phyloP scores from a whole-genome alignment of 129 eudicot genomes.

The Flaveria sonorensis region DNA sequence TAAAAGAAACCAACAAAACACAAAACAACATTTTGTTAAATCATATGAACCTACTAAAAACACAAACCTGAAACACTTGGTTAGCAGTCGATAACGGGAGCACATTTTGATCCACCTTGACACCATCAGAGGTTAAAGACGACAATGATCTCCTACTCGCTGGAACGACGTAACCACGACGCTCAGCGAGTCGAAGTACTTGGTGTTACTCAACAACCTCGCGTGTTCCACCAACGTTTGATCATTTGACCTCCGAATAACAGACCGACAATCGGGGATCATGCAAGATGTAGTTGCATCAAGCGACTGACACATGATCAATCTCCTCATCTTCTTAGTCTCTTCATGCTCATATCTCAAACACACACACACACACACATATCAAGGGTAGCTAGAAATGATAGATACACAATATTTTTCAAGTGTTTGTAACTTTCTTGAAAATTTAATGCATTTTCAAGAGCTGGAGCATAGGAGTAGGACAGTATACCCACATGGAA shows the following conservation, averaged over 20 bases:
- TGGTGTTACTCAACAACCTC: constrained; percentile 42
- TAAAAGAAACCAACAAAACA: background rate
- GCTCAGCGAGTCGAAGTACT: constrained; percentile 48
- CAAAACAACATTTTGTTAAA: background rate
- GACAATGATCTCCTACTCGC: constrained; percentile 35
- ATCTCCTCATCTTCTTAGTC: constrained; percentile 57
- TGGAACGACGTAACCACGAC: constrained; percentile 26
- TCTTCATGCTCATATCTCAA: constrained; percentile 41
- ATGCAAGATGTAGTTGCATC: constrained; percentile 61
- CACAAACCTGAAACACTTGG: constrained; percentile 54
- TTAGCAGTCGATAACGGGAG: constrained; percentile 37
- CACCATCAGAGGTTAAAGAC: background rate
- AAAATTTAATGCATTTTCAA: constrained; percentile 28
- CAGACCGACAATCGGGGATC: constrained; percentile 45
- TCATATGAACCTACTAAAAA: background rate
- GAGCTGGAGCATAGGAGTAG: constrained; percentile 30
- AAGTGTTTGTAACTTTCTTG: background rate
- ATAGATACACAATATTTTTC: background rate
- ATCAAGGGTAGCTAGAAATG: no score
- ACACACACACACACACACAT: constrained; percentile 10
- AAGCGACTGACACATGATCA: constrained; percentile 63
- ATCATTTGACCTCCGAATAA: constrained; percentile 41
- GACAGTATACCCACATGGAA: constrained; percentile 32
- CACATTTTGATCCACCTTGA: constrained; percentile 34
- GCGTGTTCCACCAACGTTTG: constrained; percentile 31